A percentile compares a stretch with the other conserved stretches of the same genome.
These are phyloP conservation scores for Vicia sativa DNA, from an alignment of 306 rosid species.

Conservation along the genomic window DNA sequence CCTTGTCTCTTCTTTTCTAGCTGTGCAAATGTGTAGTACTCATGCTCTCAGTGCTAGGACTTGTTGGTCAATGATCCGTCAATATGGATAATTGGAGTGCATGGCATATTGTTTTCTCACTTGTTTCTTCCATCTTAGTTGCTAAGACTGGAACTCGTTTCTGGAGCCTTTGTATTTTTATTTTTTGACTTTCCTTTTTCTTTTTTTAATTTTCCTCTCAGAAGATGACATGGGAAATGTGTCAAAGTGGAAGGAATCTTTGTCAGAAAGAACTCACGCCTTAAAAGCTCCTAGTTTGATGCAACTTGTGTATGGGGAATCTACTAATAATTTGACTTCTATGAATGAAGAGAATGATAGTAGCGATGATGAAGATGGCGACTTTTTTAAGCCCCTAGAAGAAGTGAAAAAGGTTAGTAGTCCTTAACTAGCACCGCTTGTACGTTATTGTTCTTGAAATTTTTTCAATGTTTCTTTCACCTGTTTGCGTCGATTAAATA, in stretches of 20 bases:
- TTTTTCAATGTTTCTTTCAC: constrained; percentile 17
- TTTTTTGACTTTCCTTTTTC: constrained; percentile 30
- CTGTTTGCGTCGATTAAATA: not conserved
- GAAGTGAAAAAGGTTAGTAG: constrained; percentile 71
- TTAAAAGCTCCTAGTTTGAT: constrained; percentile 65
- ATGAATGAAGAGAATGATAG: constrained; percentile 48
- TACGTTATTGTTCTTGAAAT: constrained; percentile 6
- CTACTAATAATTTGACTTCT: constrained; percentile 42
- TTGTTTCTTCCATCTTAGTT: constrained; percentile 8
- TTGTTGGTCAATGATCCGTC: constrained; percentile 28
- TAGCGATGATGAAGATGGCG: constrained; percentile 70
- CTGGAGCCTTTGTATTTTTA: constrained; percentile 10
- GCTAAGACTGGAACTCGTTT: not conserved
- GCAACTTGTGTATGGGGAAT: constrained; percentile 87
- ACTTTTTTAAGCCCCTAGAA: constrained; percentile 78
- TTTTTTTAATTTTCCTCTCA: constrained; percentile 16
- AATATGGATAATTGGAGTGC: constrained; percentile 20
- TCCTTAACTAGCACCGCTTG: constrained; percentile 34
- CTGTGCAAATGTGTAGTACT: not conserved
- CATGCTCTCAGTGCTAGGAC: constrained; percentile 11
- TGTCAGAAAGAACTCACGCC: constrained; percentile 59
- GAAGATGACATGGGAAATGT: constrained; percentile 67
- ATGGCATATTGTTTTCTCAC: not conserved
- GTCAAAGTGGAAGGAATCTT: constrained; percentile 85
- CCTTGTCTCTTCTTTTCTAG: constrained; percentile 32